Conservation (phyloP, 441 rosid species). For the Rhodomyrtus psidioides region DNA sequence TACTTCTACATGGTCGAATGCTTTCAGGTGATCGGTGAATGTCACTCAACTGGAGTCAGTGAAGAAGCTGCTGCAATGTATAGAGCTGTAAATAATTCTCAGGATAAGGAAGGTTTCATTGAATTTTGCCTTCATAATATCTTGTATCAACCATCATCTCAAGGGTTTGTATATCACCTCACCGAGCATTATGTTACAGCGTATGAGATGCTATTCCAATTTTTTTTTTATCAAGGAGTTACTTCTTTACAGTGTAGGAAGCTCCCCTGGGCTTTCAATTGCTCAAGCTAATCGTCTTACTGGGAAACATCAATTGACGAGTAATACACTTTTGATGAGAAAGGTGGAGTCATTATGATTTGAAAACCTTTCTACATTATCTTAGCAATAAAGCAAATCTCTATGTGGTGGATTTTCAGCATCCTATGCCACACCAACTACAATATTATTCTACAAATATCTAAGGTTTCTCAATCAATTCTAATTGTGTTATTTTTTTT, state of each 20-base stretch:
- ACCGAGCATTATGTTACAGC: not conserved
- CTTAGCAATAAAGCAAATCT: not conserved
- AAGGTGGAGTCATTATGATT: constrained; percentile 37
- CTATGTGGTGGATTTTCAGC: not conserved
- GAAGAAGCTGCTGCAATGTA: constrained; percentile 67
- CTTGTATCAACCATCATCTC: constrained; percentile 65
- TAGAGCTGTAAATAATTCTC: constrained; percentile 34
- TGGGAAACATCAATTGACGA: constrained; percentile 66
- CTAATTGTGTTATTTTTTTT: not conserved
- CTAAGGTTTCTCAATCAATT: not conserved
- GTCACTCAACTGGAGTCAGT: constrained; percentile 58
- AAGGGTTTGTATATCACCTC: constrained; percentile 45
- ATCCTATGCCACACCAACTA: not conserved
- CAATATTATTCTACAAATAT: not conserved
- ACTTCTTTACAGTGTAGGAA: constrained; percentile 53
- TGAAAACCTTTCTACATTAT: not conserved
- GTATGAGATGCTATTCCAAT: not conserved
- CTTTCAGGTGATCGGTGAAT: constrained; percentile 82
- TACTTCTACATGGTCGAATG: constrained; percentile 6
- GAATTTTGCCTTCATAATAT: constrained; percentile 78
- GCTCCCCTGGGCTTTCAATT: constrained; percentile 82
- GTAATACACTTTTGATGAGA: constrained; percentile 56
- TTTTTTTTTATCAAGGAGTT: constrained; percentile 9
- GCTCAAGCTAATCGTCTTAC: constrained; percentile 61
- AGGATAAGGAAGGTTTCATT: constrained; percentile 61